phyloP scores from a whole-genome alignment of 352 stramenopile genomes.

The Globisporangium iwayamae region DNA sequence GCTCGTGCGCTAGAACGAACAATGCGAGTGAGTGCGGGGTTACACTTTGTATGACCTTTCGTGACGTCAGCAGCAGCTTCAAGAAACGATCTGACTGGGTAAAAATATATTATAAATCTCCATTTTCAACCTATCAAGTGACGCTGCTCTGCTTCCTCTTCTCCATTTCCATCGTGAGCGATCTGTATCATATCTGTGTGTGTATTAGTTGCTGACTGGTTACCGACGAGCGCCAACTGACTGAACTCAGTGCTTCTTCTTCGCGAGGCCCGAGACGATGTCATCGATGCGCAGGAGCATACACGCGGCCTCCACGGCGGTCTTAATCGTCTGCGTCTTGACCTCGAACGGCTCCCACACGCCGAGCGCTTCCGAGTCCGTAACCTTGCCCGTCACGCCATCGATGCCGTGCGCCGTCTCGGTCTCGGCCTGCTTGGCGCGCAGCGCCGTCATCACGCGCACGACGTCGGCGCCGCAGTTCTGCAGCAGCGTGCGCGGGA shows the following conservation, averaged over 20 bases:
- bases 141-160: neutral
- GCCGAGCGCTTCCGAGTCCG: slow-evolving; percentile 93
- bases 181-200: neutral
- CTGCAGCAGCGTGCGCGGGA: slow-evolving; percentile 97
- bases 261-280: slow-evolving; percentile 98
- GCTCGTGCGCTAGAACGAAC: neutral
- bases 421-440: slow-evolving; percentile 89
- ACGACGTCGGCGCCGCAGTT: slow-evolving; percentile 99
- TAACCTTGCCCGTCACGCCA: slow-evolving; percentile 88
- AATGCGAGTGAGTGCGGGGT: neutral
- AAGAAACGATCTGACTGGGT: slow-evolving; percentile 21
- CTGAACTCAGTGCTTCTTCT: slow-evolving; percentile 83
- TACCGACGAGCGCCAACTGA: slow-evolving; percentile 2
- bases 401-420: slow-evolving; percentile 76
- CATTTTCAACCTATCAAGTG: slow-evolving; percentile 21
- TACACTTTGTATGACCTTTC: slow-evolving; percentile 32
- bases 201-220: slow-evolving; percentile 10
- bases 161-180: neutral
- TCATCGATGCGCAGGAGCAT: slow-evolving; percentile 99
- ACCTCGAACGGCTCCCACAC: slow-evolving; percentile 99
- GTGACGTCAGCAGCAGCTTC: slow-evolving; percentile 3
- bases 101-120: slow-evolving; percentile 73
- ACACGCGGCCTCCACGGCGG: slow-evolving; percentile 97
- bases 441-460: slow-evolving; percentile 96
- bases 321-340: slow-evolving; percentile 99